Percentiles rank a stretch among this genome's conserved stretches.
phyloP scores from a whole-genome alignment of 202 grass and related monocot species.

The Panicum virgatum region DNA sequence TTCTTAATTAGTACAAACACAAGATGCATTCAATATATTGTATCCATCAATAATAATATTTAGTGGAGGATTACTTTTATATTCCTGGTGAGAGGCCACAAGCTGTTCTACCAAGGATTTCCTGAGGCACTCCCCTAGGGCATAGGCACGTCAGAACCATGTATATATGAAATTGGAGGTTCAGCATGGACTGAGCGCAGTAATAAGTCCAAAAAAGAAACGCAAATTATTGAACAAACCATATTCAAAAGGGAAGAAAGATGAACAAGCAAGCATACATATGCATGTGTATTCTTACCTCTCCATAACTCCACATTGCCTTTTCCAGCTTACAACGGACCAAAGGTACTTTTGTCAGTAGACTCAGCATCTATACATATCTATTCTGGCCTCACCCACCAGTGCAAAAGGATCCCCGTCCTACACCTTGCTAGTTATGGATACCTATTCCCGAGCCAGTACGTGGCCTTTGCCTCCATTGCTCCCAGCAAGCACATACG shows the following conservation, averaged over 20 bases:
- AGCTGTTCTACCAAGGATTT: neutral
- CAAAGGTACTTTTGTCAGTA: conserved; percentile 53
- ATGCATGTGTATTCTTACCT: conserved; percentile 30
- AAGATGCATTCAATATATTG: neutral
- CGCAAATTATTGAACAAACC: conserved; percentile 9
- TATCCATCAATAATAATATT: neutral
- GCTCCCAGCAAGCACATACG: conserved; percentile 43
- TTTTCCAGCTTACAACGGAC: conserved; percentile 58
- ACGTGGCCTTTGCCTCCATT: conserved; percentile 44
- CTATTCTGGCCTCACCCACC: conserved; percentile 33
- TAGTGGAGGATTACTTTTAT: neutral
- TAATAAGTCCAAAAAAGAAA: conserved; percentile 2
- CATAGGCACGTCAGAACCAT: neutral
- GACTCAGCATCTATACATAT: conserved; percentile 60
- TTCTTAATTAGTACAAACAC: neutral
- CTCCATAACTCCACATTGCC: conserved; percentile 37
- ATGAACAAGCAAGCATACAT: conserved; percentile 33
- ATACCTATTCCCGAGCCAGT: conserved; percentile 40
- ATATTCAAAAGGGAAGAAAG: conserved; percentile 18
- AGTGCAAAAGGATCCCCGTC: conserved; percentile 39
- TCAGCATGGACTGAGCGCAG: neutral
- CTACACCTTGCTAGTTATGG: conserved; percentile 56
- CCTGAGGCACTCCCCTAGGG: too few relatives aligned
- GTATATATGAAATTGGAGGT: neutral
- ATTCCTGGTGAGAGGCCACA: neutral